These are phyloP conservation scores for Rosa lucieae DNA, from an alignment of 306 rosid genomes.

Conservation along the genomic window DNA sequence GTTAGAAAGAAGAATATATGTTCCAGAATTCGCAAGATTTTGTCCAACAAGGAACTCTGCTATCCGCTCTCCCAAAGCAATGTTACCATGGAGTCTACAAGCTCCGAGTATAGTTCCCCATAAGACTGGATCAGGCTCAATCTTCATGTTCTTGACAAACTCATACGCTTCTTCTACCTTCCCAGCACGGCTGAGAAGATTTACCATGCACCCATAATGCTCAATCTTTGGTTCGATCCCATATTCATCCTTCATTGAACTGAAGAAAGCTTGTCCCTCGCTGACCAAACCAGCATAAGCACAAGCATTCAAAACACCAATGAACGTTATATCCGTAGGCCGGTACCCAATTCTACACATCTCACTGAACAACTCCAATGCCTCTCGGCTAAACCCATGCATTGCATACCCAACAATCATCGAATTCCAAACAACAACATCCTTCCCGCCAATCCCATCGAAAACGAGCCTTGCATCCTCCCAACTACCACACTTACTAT, in stretches of 20 bases:
- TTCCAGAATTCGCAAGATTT: conserved; percentile 68
- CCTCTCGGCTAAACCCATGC: conserved; percentile 68
- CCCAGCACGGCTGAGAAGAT: conserved; percentile 81
- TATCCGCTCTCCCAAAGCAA: conserved; percentile 63
- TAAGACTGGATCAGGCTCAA: conserved; percentile 64
- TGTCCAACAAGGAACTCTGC: conserved; percentile 59
- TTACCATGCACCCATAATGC: conserved; percentile 81
- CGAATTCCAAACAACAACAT: conserved; percentile 78
- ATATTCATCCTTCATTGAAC: conserved; percentile 54
- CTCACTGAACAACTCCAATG: conserved; percentile 54
- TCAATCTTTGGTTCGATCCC: conserved; percentile 59
- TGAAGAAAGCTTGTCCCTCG: conserved; percentile 56
- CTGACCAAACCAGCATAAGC: conserved; percentile 64
- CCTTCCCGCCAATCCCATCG: conserved; percentile 44
- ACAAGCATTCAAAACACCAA: conserved; percentile 70
- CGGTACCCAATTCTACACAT: conserved; percentile 45
- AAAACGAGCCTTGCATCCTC: conserved; percentile 66
- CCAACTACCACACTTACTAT: conserved; percentile 71
- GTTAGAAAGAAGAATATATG: conserved; percentile 77
- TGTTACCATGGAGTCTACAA: conserved; percentile 65
- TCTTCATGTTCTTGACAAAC: conserved; percentile 59
- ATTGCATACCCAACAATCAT: conserved; percentile 71
- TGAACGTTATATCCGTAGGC: conserved; percentile 63
- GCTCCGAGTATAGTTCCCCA: conserved; percentile 89
- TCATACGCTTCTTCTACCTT: conserved; percentile 61